Percentiles rank a stretch among this genome's conserved stretches.
Conservation (phyloP, 169 alveolate genomes). For the Cryptosporidium xiaoi region DNA sequence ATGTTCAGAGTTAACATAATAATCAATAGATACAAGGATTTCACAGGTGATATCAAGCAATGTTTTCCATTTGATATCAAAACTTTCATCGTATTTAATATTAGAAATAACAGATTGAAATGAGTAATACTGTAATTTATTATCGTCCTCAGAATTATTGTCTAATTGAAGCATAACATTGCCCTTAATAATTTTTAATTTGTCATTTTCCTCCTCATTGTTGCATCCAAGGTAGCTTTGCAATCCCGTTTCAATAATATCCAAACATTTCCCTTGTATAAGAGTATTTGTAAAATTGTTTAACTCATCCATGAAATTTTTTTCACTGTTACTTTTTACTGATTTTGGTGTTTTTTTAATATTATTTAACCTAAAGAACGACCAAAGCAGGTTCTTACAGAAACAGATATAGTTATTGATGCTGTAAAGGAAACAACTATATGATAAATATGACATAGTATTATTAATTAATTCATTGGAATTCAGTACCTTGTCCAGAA, state of each 20-base stretch:
- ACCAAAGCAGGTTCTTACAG: constrained; percentile 26
- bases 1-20: not conserved
- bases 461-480: constrained; percentile 4
- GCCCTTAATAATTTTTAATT: not conserved
- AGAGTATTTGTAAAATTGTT: constrained; percentile 9
- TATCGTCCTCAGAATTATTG: not conserved
- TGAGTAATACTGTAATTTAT: too few species aligned
- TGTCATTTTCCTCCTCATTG: not conserved
- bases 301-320: not conserved
- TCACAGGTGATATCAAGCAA: constrained; percentile 12
- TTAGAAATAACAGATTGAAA: not conserved
- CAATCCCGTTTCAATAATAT: constrained; percentile 9
- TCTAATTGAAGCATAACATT: not conserved
- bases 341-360: not conserved
- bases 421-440: constrained; percentile 1
- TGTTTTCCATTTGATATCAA: constrained; percentile 8
- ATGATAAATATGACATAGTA: not conserved
- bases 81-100: not conserved
- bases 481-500: constrained; percentile 4
- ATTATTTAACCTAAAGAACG: constrained; percentile 30
- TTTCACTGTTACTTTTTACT: not conserved
- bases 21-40: constrained; percentile 13
- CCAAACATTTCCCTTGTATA: constrained; percentile 18
- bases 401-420: constrained; percentile 30
- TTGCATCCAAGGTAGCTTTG: not conserved